These are phyloP conservation scores for Fereydounia khargensis DNA, from an alignment of 1,284 basidiomycete genomes.

Conservation along the genomic window DNA sequence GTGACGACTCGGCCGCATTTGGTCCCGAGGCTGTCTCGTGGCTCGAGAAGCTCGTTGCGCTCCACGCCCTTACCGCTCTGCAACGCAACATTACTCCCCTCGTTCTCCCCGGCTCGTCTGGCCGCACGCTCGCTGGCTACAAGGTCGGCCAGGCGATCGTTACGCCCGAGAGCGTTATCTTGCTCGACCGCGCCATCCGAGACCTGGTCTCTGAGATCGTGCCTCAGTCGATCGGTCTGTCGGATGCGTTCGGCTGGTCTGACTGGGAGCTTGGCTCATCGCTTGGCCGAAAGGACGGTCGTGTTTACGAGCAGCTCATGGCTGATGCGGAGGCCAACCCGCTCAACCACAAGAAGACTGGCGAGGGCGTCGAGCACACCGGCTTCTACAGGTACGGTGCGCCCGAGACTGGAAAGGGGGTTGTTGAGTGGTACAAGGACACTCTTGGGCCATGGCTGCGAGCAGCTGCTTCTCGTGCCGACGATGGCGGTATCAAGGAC, in stretches of 20 bases:
- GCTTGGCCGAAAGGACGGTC: conserved; percentile 68
- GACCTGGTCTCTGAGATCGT: conserved; percentile 63
- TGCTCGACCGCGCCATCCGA: conserved; percentile 65
- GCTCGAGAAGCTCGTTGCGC: conserved; percentile 40
- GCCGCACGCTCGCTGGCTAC: conserved; percentile 65
- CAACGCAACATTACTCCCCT: conserved; percentile 55
- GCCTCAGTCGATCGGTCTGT: conserved; percentile 69
- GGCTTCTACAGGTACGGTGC: conserved; percentile 36
- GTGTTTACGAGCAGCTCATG: conserved; percentile 71
- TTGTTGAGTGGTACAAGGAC: conserved; percentile 37
- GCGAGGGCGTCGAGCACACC: conserved; percentile 20
- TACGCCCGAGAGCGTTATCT: conserved; percentile 61
- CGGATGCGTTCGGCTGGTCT: conserved; percentile 72
- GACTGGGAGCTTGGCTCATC: conserved; percentile 71
- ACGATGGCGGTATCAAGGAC: conserved; percentile 13
- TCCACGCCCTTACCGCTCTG: conserved; percentile 36
- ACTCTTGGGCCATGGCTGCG: conserved; percentile 39
- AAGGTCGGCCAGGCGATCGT: conserved; percentile 61
- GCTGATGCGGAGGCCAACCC: conserved; percentile 67
- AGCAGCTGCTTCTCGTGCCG: conserved; percentile 18
- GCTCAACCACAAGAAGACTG: conserved; percentile 62
- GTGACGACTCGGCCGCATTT: conserved; percentile 20
- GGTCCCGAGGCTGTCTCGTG: conserved; percentile 25
- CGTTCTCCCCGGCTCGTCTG: conserved; percentile 65
- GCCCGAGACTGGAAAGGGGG: conserved; percentile 33